phyloP scores from a whole-genome alignment of 306 rosid species.

The Vicia villosa region DNA sequence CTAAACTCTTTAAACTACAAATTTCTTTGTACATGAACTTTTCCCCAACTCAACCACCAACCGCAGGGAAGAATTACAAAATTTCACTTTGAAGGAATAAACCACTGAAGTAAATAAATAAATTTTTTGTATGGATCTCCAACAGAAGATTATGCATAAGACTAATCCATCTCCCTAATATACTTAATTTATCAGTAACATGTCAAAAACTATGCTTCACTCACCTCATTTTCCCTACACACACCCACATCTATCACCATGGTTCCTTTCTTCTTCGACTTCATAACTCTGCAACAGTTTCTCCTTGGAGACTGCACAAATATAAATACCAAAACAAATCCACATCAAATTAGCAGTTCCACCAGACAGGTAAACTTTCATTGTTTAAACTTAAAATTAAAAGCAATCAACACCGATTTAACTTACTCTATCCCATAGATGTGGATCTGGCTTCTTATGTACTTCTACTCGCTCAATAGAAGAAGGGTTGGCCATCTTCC shows the following conservation, averaged over 20 bases:
- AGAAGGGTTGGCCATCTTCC: constrained; percentile 83
- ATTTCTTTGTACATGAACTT: constrained; percentile 45
- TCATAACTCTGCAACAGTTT: constrained; percentile 83
- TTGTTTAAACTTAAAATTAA: not conserved
- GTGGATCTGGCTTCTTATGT: constrained; percentile 74
- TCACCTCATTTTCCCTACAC: constrained; percentile 75
- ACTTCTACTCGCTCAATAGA: constrained; percentile 59
- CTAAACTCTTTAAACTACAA: constrained; percentile 30
- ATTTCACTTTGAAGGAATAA: constrained; percentile 34
- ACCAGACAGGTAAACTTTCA: not conserved
- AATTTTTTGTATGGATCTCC: constrained; percentile 39
- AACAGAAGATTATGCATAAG: constrained; percentile 20
- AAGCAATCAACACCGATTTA: constrained; percentile 1
- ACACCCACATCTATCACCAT: constrained; percentile 74
- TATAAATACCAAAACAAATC: constrained; percentile 21
- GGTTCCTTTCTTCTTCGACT: constrained; percentile 54
- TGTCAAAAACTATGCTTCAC: constrained; percentile 47
- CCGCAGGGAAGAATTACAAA: constrained; percentile 33
- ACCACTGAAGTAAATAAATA: constrained; percentile 50
- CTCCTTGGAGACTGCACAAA: constrained; percentile 85
- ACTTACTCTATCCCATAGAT: constrained; percentile 92
- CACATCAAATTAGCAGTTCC: constrained; percentile 20
- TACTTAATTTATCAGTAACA: constrained; percentile 12
- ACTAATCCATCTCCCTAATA: constrained; percentile 24
- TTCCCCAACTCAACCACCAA: constrained; percentile 30